These are phyloP conservation scores for Gymnopus androsaceus DNA, from an alignment of 1,284 basidiomycete genomes.

Conservation along the genomic window DNA sequence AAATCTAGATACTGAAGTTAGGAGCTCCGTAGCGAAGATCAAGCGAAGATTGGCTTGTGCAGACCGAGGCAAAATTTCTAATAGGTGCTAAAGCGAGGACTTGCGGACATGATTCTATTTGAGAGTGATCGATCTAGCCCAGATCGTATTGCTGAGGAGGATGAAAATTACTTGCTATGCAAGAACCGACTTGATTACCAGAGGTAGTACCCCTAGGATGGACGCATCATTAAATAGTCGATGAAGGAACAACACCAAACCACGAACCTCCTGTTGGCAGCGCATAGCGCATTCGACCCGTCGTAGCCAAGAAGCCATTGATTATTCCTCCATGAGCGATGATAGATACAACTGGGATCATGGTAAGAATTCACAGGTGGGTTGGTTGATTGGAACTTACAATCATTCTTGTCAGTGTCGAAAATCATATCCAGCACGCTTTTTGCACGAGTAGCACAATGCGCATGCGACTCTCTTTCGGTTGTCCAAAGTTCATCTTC, in stretches of 20 bases:
- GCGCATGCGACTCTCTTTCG: constrained; percentile 62
- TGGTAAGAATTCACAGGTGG: too few relatives aligned
- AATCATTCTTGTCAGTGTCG: constrained; percentile 43
- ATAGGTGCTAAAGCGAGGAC: too few relatives aligned
- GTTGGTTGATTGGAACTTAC: constrained; percentile 39
- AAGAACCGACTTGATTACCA: constrained; percentile 2
- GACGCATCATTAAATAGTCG: background rate
- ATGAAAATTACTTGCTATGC: too few relatives aligned
- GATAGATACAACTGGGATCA: constrained; percentile 56
- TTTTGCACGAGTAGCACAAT: constrained; percentile 57
- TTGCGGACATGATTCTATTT: too few relatives aligned
- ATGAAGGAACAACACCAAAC: background rate
- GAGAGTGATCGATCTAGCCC: too few relatives aligned
- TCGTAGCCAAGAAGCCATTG: constrained; percentile 48
- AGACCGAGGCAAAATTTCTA: too few relatives aligned
- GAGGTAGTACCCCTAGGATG: constrained; percentile 9
- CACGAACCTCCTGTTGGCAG: constrained; percentile 63
- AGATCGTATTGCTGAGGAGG: too few relatives aligned
- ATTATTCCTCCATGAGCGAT: constrained; percentile 67
- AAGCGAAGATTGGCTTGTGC: too few relatives aligned
- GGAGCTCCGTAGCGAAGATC: too few relatives aligned
- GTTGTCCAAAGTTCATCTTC: constrained; percentile 74
- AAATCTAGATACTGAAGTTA: too few relatives aligned
- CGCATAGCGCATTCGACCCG: constrained; percentile 43
- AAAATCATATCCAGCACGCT: constrained; percentile 69